Evolutionary conservation across 2,329 filamentous ascomycete genomes (phyloP).

Genomic region (Xylariaceae sp.): DNA sequence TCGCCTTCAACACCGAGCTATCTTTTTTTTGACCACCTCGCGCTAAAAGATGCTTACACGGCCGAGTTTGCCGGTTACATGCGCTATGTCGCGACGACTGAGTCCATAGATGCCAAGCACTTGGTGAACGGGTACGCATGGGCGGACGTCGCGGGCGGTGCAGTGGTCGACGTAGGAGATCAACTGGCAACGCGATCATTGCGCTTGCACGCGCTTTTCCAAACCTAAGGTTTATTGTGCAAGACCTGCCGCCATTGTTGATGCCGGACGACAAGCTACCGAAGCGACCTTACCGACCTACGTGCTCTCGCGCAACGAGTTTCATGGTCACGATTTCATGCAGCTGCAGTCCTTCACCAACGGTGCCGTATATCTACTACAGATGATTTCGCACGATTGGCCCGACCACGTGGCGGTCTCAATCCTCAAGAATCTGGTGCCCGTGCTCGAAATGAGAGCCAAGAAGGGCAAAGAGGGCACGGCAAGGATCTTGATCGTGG

Average conservation of each 20-base stretch:
- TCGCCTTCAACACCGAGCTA: slow-evolving; percentile 1
- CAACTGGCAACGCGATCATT: not conserved
- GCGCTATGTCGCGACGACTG: not conserved
- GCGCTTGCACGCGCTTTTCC: not conserved
- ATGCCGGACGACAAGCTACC: not conserved
- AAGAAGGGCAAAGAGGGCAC: too few species aligned
- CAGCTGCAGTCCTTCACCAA: not conserved
- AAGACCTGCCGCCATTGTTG: not conserved
- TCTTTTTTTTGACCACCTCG: slow-evolving; percentile 2
- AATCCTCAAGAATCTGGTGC: not conserved
- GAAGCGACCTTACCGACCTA: not conserved
- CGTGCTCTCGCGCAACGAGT: not conserved
- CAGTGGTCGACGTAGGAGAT: slow-evolving; percentile 8
- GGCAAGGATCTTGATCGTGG: not conserved
- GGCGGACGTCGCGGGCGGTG: not conserved
- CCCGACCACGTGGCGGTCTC: not conserved
- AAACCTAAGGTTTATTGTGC: not conserved
- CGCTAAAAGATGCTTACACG: not conserved
- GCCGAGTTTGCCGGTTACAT: slow-evolving; percentile 2
- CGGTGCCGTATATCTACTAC: not conserved
- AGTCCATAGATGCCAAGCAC: not conserved
- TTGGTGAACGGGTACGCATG: not conserved
- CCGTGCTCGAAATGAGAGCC: not conserved
- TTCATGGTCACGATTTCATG: not conserved
- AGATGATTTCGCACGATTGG: slow-evolving; percentile 1